Evolutionary conservation across 2,329 filamentous ascomycete genomes (phyloP).

Genomic region (Aquanectria penicillioides): DNA sequence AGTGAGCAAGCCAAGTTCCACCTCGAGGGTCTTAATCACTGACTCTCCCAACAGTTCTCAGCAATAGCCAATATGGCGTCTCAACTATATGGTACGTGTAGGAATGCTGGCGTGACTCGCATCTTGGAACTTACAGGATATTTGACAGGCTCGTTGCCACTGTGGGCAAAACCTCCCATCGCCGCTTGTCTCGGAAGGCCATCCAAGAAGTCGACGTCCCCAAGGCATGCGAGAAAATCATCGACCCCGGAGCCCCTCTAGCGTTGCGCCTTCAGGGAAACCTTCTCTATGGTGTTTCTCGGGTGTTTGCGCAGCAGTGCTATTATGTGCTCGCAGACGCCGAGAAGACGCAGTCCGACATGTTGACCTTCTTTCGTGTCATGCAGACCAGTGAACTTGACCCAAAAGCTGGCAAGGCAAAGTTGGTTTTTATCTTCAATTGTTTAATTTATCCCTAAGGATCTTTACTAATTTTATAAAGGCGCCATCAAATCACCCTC

Average conservation of each 20-base stretch:
- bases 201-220: slow-evolving; percentile 89
- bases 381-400: slow-evolving; percentile 69
- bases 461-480: slow-evolving; percentile 47
- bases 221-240: slow-evolving; percentile 89
- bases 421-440: slow-evolving; percentile 62
- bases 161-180: slow-evolving; percentile 77
- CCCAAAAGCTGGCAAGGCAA: slow-evolving; percentile 74
- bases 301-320: slow-evolving; percentile 89
- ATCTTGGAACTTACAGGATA: slow-evolving; percentile 5
- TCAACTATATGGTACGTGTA: slow-evolving; percentile 86
- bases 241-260: slow-evolving; percentile 82
- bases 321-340: slow-evolving; percentile 85
- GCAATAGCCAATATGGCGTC: slow-evolving; percentile 87
- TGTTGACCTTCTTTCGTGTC: slow-evolving; percentile 73
- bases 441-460: slow-evolving; percentile 44
- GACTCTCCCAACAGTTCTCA: slow-evolving; percentile 70
- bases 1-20: slow-evolving; percentile 63
- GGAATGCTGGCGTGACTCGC: fast-evolving
- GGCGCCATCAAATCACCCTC: slow-evolving; percentile 79
- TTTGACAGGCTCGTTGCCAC: slow-evolving; percentile 85
- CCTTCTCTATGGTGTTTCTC: slow-evolving; percentile 84
- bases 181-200: slow-evolving; percentile 82
- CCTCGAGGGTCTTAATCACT: slow-evolving; percentile 22
- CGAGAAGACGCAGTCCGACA: slow-evolving; percentile 77
- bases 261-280: slow-evolving; percentile 90